These are phyloP conservation scores for Phytopythium delawarense DNA, from an alignment of 352 stramenopile species.

Conservation along the genomic window DNA sequence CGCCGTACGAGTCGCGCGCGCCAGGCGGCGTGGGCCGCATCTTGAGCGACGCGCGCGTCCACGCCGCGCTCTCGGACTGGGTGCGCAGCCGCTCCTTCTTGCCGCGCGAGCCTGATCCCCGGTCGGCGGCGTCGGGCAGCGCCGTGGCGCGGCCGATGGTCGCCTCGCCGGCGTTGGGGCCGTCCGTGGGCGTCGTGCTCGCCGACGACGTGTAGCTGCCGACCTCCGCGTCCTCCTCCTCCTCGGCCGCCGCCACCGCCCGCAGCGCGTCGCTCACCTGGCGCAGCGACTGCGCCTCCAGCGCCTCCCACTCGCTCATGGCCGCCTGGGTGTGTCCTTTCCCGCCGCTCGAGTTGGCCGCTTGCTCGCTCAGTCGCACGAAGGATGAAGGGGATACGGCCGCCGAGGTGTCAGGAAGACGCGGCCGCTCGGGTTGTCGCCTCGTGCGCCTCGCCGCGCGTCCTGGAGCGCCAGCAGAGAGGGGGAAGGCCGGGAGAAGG, in stretches of 20 bases:
- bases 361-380: neutral
- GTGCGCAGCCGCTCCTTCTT: conserved; percentile 69
- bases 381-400: neutral
- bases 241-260: conserved; percentile 18
- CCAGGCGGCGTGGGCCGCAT: conserved; percentile 40
- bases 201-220: conserved; percentile 33
- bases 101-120: neutral
- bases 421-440: neutral
- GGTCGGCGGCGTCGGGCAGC: conserved; percentile 4
- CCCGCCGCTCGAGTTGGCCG: neutral
- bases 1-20: conserved; percentile 20
- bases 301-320: conserved; percentile 16
- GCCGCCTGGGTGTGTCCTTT: neutral
- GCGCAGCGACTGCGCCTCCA: conserved; percentile 16
- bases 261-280: conserved; percentile 3
- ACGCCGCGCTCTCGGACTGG: conserved; percentile 70
- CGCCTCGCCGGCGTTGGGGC: conserved; percentile 17
- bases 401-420: neutral
- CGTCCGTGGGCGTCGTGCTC: conserved; percentile 28
- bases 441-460: neutral
- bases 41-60: conserved; percentile 62
- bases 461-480: neutral
- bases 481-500: neutral
- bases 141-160: conserved; percentile 9
- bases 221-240: conserved; percentile 23